These are phyloP conservation scores for Coemansia umbellata DNA, from an alignment of 192 early-diverging fungal species.

Conservation along the genomic window DNA sequence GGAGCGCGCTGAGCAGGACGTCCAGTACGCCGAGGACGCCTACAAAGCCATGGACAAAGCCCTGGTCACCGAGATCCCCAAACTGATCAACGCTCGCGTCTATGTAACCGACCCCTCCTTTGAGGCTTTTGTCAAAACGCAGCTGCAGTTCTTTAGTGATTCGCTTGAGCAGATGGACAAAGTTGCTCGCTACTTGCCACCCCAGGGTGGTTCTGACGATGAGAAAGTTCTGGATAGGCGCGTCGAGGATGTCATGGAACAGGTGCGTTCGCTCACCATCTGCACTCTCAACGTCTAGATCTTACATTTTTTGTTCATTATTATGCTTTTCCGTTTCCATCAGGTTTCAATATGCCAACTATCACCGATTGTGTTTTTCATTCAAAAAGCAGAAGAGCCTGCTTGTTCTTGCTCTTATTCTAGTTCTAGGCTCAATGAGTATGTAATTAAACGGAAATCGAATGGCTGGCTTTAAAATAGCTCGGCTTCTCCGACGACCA, in stretches of 20 bases:
- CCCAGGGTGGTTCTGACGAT: slow-evolving; percentile 51
- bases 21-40: slow-evolving; percentile 64
- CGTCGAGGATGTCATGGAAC: slow-evolving; percentile 76
- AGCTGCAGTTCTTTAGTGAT: slow-evolving; percentile 85
- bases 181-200: slow-evolving; percentile 61
- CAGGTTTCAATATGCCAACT: no score
- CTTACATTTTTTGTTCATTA: background rate
- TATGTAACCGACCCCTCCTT: slow-evolving; percentile 94
- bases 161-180: slow-evolving; percentile 71
- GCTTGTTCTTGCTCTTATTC: no score
- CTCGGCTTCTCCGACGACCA: no score
- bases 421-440: no score
- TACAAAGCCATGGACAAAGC: slow-evolving; percentile 81
- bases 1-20: slow-evolving; percentile 79
- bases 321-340: no score
- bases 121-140: slow-evolving; percentile 91
- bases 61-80: slow-evolving; percentile 83
- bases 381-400: no score
- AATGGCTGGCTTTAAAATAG: no score
- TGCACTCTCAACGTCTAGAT: slow-evolving; percentile 65
- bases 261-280: slow-evolving; percentile 88
- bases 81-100: slow-evolving; percentile 81
- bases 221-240: slow-evolving; percentile 60
- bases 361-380: no score
- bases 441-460: no score